Evolutionary conservation across 208 protist genomes (phyloP).

Genomic region (Crithidia acanthocephali): DNA sequence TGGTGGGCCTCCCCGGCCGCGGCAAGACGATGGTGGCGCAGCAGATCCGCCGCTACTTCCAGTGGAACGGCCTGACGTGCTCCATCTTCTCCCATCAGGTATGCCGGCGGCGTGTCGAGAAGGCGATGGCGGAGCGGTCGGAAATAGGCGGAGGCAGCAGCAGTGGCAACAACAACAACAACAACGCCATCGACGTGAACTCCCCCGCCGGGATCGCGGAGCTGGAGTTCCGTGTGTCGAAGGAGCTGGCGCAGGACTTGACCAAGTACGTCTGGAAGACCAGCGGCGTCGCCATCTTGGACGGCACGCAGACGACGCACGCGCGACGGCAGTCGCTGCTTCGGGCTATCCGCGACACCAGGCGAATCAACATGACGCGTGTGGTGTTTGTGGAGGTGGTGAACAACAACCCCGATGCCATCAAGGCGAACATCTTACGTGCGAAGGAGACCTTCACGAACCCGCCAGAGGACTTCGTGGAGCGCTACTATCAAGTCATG

Average conservation of each 20-base stretch:
- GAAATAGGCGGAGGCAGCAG: too few relatives aligned
- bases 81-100: conserved; percentile 76
- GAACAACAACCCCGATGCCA: conserved; percentile 54
- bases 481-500: conserved; percentile 75
- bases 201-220: conserved; percentile 33
- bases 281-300: conserved; percentile 77
- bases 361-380: conserved; percentile 61
- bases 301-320: conserved; percentile 74
- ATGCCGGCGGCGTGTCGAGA: conserved; percentile 47
- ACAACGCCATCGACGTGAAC: not conserved
- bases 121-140: conserved; percentile 19
- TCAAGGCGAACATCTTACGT: conserved; percentile 66
- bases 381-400: conserved; percentile 89
- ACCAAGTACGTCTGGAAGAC: conserved; percentile 63
- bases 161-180: too few relatives aligned
- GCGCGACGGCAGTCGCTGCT: conserved; percentile 63
- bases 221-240: conserved; percentile 46
- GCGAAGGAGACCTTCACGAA: conserved; percentile 61
- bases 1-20: conserved; percentile 89
- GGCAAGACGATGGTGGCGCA: conserved; percentile 92
- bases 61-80: conserved; percentile 88
- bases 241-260: conserved; percentile 63
- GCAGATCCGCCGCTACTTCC: conserved; percentile 91
- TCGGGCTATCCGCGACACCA: conserved; percentile 66
- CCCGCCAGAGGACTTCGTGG: conserved; percentile 72